Evolutionary conservation across 495 filamentous ascomycete genomes (phyloP).

Genomic region (Penicillium chermesinum): DNA sequence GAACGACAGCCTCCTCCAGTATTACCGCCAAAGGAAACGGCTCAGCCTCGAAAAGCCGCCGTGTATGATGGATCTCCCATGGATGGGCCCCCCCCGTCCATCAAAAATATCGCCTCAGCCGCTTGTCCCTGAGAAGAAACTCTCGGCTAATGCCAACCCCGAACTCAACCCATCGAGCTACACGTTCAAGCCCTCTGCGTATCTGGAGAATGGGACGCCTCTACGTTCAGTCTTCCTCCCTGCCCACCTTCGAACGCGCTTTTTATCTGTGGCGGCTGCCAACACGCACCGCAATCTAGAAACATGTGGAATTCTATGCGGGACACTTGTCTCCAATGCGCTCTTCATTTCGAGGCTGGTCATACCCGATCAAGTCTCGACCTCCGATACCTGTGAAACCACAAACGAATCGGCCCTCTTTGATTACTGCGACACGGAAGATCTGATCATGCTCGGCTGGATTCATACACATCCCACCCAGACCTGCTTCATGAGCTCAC

Average conservation of each 20-base stretch:
- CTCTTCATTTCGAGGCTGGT: constrained; percentile 83
- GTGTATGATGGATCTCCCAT: constrained; percentile 16
- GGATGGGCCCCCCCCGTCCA: constrained; percentile 18
- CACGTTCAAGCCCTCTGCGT: constrained; percentile 80
- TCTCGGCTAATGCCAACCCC: constrained; percentile 24
- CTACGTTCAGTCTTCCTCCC: constrained; percentile 87
- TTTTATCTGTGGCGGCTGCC: constrained; percentile 62
- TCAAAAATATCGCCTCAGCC: constrained; percentile 27
- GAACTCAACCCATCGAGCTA: constrained; percentile 49
- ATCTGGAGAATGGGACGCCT: constrained; percentile 80
- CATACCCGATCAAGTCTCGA: constrained; percentile 85
- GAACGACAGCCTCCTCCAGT: constrained; percentile 39
- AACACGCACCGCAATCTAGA: constrained; percentile 83
- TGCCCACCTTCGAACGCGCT: constrained; percentile 60
- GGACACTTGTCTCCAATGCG: constrained; percentile 85
- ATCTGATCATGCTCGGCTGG: constrained; percentile 89
- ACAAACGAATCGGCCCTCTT: constrained; percentile 77
- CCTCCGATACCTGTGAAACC: constrained; percentile 90
- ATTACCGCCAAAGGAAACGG: constrained; percentile 46
- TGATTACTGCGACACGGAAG: constrained; percentile 79
- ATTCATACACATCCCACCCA: constrained; percentile 97
- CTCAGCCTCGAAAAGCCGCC: constrained; percentile 15
- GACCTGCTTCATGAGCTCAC: constrained; percentile 95
- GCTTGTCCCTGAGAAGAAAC: constrained; percentile 32
- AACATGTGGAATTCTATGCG: constrained; percentile 91